Conservation (phyloP, 2,329 filamentous ascomycete genomes). For the Nemania sp. region DNA sequence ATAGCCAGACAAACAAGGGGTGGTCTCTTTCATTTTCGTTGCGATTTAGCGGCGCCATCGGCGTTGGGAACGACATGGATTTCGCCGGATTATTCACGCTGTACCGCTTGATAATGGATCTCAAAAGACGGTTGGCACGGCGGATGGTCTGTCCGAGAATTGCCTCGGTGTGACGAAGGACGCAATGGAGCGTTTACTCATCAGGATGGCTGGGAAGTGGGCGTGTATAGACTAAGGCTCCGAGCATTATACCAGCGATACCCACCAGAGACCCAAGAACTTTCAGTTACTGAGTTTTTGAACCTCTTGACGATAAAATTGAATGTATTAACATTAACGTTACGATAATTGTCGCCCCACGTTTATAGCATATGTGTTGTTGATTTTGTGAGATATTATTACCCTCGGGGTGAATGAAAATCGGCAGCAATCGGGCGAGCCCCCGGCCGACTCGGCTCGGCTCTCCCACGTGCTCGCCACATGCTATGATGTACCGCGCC, state of each 20-base stretch:
- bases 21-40: constrained; percentile 5
- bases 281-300: not conserved
- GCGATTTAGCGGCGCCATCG: constrained; percentile 8
- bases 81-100: not conserved
- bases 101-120: not conserved
- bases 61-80: constrained; percentile 12
- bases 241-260: constrained; percentile 25
- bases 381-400: too few relatives aligned
- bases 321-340: not conserved
- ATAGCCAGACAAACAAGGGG: not conserved
- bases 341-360: not conserved
- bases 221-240: constrained; percentile 24
- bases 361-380: too few relatives aligned
- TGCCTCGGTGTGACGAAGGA: not conserved
- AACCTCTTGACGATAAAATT: not conserved
- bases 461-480: too few relatives aligned
- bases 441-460: too few relatives aligned
- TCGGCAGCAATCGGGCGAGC: too few relatives aligned
- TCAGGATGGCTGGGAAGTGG: constrained; percentile 20
- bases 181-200: constrained; percentile 10
- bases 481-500: too few relatives aligned
- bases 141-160: not conserved
- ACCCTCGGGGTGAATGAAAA: too few relatives aligned
- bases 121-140: not conserved
- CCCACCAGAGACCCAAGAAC: constrained; percentile 22